Base-by-base conservation (phyloP, 306 rosid genomes). In the Sindora glabra region DNA sequence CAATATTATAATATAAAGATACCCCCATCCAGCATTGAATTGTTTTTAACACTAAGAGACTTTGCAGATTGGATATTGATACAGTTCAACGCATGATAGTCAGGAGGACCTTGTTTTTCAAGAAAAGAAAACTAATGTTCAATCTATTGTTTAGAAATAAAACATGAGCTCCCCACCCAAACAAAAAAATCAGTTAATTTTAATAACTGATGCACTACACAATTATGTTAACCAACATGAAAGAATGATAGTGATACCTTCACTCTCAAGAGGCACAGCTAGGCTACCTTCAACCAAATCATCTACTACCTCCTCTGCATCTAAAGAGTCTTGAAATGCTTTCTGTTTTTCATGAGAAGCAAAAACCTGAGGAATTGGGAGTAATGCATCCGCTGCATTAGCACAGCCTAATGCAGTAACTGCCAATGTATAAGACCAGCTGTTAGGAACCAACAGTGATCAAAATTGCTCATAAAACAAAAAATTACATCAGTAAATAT, bases 371-470 rank as follows among this genome's bases (percentile, higher is more conserved):
- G 95, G 94, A 69, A 86, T 78, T 6, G 96, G 95, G 68, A 77
- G 87, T 69, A 83, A 69, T 18, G 99, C 99, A 66, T 89, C 99
- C 78, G 83, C 94, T 10, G 89, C 94, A 82, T 89, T 89, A 50
- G 99, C 86, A 70, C 95, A 82, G 69, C 86, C 99, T 52, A 89
- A 77, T 38, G 87, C 90, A 59, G 79, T 73, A 63, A 86, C 94
- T 89, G 95, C 23, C 56, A 52, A 60, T 77, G 55, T 36, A 68
- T 76, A 59, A 59, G 50, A 72, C 48, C 62, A 75, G 48, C 60
- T 38, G 59, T 72, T 71, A 77, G 72, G 48, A 40, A 73, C 38
- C n/a, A 5, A 62, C 36, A n/a, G 27, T 40, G 42, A 71, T 42
- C 7, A 44, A 9, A 34, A 61, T 33, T 6, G 36, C 30, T 48